Base-by-base conservation (phyloP, 2,329 filamentous ascomycete genomes). In the Epichloe sp. region DNA sequence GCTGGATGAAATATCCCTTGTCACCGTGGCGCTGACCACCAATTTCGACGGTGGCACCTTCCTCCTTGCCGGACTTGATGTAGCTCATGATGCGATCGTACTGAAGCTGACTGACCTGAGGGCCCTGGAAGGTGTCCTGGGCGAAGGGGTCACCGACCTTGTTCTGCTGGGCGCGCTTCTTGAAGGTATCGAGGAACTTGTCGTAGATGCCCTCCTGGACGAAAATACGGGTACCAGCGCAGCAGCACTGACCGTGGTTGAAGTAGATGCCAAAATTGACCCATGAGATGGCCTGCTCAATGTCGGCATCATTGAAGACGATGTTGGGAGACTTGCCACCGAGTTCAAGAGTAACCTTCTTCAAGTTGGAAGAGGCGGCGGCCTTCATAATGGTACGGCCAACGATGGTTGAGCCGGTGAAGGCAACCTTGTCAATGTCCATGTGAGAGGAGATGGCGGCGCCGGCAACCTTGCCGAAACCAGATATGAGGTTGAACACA, bases 1-100 rank as follows among this genome's bases (percentile, higher is more conserved):
- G 88, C 76, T 91, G 75, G 69, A 94, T 91, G 76, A 91, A 94
- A 79, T 87, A 94, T 55, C 87, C 86, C 76, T 88, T 83, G 64
- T 75, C 65, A 54, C 87, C 87, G 69, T 83, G 83, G 59, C 67
- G 64, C 54, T 63, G 63, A 44, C 68, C 68, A 50, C 68, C 68
- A 40, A 63, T 82, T 65, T 83, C 83, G 55, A 93, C 65, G 5
- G 64, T 77, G 53, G 78, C 78, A 54, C 78, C 78, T 61, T 77
- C 74, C 38, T 76, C 71, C 70, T 78, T 79, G 49, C 78, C 78
- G 56, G 78, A 73, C 65, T 91, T 76, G 62, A 94, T 87, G 71
- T 80, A 85, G 64, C 76, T 76, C 86, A 93, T 91, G 72, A 94
- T 89, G 59, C 87, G 84, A 73, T 94, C 87, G 63, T 85, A 93